A percentile compares a stretch with the other conserved stretches of the same genome.
Conservation (phyloP, 495 filamentous ascomycete genomes). For the Neurospora sp. region DNA sequence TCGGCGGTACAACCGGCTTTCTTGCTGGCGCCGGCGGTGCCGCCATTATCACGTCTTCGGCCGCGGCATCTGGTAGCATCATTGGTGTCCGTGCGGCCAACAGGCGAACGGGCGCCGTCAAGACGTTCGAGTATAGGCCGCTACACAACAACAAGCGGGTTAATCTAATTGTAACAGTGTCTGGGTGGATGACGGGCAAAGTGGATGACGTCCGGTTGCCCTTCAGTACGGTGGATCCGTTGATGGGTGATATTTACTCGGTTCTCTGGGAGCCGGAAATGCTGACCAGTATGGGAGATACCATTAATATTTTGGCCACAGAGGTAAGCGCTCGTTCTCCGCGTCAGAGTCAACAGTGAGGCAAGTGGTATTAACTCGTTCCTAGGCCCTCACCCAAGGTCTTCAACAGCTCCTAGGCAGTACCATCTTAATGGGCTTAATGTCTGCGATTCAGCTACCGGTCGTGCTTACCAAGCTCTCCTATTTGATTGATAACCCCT, state of each 20-base stretch:
- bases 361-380: conserved; percentile 4
- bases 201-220: conserved; percentile 92
- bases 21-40: conserved; percentile 87
- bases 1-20: conserved; percentile 80
- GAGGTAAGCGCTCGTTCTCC: conserved; percentile 52
- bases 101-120: conserved; percentile 78
- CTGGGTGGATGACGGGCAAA: conserved; percentile 98
- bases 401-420: conserved; percentile 90
- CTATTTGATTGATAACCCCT: conserved; percentile 97
- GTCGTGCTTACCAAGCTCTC: conserved; percentile 88
- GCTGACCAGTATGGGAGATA: conserved; percentile 92
- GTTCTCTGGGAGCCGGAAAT: conserved; percentile 98
- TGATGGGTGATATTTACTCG: conserved; percentile 98
- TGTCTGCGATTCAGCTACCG: conserved; percentile 89
- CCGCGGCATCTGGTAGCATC: conserved; percentile 74
- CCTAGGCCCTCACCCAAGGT: conserved; percentile 82
- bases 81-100: conserved; percentile 80
- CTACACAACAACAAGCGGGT: conserved; percentile 96
- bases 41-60: conserved; percentile 83
- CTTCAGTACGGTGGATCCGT: conserved; percentile 88
- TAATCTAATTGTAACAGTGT: conserved; percentile 90
- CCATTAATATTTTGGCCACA: conserved; percentile 95
- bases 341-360: neutral
- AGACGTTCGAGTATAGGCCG: conserved; percentile 93
- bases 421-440: conserved; percentile 77